phyloP scores from a whole-genome alignment of 2,329 filamentous ascomycete genomes.

The Emmonsiellopsis sp. region DNA sequence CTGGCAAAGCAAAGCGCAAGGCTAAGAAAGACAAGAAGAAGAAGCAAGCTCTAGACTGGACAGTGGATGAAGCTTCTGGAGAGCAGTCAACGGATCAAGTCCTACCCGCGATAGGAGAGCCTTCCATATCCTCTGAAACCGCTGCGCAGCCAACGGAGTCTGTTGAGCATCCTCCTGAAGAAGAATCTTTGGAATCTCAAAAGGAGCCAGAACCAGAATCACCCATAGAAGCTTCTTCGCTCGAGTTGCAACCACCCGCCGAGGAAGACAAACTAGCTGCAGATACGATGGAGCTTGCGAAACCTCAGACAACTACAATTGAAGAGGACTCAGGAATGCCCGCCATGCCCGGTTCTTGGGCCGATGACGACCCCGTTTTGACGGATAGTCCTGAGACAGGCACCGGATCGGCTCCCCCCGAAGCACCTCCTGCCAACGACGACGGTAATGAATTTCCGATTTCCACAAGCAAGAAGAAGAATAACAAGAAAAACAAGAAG shows the following conservation, averaged over 20 bases:
- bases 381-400: conserved; percentile 11
- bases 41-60: conserved; percentile 13
- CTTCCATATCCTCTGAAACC: too few species aligned
- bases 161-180: too few species aligned
- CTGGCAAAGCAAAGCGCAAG: conserved; percentile 36
- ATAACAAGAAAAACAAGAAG: conserved; percentile 25
- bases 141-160: too few species aligned
- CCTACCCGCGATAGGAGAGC: too few species aligned
- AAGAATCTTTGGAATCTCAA: too few species aligned
- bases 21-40: conserved; percentile 39
- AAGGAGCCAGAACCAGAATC: too few species aligned
- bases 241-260: too few species aligned
- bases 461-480: conserved; percentile 30
- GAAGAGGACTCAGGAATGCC: neutral
- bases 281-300: neutral
- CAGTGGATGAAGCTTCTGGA: neutral
- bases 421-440: conserved; percentile 22
- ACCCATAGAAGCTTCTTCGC: too few species aligned
- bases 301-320: neutral
- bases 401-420: conserved; percentile 18
- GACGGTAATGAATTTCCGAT: conserved; percentile 39
- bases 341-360: neutral
- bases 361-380: conserved; percentile 13
- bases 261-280: neutral
- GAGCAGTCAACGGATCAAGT: too few species aligned